Conservation (phyloP, 2,329 filamentous ascomycete species). For the Aspergillus sp. region DNA sequence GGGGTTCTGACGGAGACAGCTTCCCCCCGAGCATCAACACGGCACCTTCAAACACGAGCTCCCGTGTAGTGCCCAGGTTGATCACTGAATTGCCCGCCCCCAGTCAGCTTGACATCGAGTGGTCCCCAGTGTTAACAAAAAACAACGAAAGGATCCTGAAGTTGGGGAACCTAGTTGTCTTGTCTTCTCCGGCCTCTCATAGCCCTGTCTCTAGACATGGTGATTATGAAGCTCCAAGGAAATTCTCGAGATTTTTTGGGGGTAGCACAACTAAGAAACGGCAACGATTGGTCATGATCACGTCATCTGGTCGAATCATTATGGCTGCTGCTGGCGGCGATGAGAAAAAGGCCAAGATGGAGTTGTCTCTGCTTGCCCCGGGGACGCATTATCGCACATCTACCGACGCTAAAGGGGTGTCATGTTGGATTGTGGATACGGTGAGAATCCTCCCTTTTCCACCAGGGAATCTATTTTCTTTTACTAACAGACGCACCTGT, state of each 20-base stretch:
- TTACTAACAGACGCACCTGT: slow-evolving; percentile 25
- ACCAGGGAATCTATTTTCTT: slow-evolving; percentile 5
- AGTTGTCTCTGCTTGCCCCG: slow-evolving; percentile 76
- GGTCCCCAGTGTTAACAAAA: slow-evolving; percentile 90
- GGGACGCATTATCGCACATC: slow-evolving; percentile 79
- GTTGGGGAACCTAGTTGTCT: slow-evolving; percentile 84
- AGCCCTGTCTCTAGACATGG: slow-evolving; percentile 69
- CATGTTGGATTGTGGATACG: slow-evolving; percentile 87
- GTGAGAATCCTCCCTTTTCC: slow-evolving; percentile 58
- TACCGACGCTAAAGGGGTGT: slow-evolving; percentile 81
- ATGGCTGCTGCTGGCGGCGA: slow-evolving; percentile 89
- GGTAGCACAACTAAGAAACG: slow-evolving; percentile 89
- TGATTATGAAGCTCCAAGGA: slow-evolving; percentile 72
- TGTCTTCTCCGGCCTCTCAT: slow-evolving; percentile 73
- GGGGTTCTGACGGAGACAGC: slow-evolving; percentile 40
- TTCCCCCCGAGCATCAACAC: slow-evolving; percentile 45
- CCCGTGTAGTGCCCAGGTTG: slow-evolving; percentile 70
- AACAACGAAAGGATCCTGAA: slow-evolving; percentile 93
- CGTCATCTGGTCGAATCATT: slow-evolving; percentile 84
- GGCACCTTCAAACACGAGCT: slow-evolving; percentile 39
- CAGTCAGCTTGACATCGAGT: slow-evolving; percentile 95
- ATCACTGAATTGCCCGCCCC: slow-evolving; percentile 97
- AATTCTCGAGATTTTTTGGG: slow-evolving; percentile 90
- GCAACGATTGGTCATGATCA: slow-evolving; percentile 91
- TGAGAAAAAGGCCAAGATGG: slow-evolving; percentile 91